Evolutionary conservation across 2,329 filamentous ascomycete genomes (phyloP).

Genomic region (Xylaria sp.): DNA sequence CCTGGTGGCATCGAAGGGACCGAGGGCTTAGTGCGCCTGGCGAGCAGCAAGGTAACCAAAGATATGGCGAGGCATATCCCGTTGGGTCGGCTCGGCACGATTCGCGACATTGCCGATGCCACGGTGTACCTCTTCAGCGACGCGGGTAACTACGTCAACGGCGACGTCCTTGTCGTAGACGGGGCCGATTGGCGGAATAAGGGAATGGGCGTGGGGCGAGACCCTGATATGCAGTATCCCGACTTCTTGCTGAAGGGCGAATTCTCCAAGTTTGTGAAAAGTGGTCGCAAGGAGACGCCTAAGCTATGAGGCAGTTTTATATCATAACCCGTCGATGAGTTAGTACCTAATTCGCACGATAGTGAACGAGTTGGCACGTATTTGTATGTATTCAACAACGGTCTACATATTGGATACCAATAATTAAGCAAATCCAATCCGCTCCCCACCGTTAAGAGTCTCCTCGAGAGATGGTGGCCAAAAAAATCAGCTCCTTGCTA

Average conservation of each 20-base stretch:
- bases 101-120: constrained; percentile 91
- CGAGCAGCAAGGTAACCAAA: constrained; percentile 54
- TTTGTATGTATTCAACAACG: constrained; percentile 4
- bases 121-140: constrained; percentile 91
- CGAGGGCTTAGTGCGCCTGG: constrained; percentile 78
- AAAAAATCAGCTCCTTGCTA: background rate
- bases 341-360: background rate
- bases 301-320: constrained; percentile 54
- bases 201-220: constrained; percentile 59
- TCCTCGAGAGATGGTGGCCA: background rate
- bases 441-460: background rate
- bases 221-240: constrained; percentile 63
- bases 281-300: constrained; percentile 52
- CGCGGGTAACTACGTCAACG: constrained; percentile 86
- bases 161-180: constrained; percentile 81
- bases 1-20: constrained; percentile 89
- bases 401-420: background rate
- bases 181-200: constrained; percentile 68
- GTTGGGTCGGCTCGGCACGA: constrained; percentile 77
- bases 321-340: background rate
- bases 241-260: constrained; percentile 59
- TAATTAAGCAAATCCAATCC: background rate
- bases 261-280: constrained; percentile 55
- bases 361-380: background rate
- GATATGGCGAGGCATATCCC: constrained; percentile 67